These are phyloP conservation scores for Gaertneriomyces semiglobifer DNA, from an alignment of 192 early-diverging fungal genomes.

Conservation along the genomic window DNA sequence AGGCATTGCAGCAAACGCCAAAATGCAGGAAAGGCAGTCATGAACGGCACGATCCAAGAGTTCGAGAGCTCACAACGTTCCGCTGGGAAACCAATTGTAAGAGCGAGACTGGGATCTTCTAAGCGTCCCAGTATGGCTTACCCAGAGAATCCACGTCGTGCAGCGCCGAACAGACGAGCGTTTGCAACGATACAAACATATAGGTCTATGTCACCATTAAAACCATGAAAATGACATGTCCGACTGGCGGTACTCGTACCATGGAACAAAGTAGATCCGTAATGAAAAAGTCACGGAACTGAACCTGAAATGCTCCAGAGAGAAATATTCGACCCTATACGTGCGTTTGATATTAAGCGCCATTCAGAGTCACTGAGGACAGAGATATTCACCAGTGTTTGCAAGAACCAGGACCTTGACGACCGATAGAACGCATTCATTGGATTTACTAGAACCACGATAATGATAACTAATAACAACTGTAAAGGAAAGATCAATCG, in stretches of 20 bases:
- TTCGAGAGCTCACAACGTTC: slow-evolving; percentile 26
- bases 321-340: slow-evolving; percentile 22
- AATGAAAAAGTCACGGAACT: slow-evolving; percentile 47
- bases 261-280: slow-evolving; percentile 38
- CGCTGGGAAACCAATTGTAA: neutral
- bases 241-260: neutral
- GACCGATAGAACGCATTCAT: slow-evolving; percentile 27
- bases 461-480: slow-evolving; percentile 20
- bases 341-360: neutral
- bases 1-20: slow-evolving; percentile 38
- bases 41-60: slow-evolving; percentile 33
- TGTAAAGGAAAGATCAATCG: neutral
- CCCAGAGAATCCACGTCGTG: slow-evolving; percentile 15
- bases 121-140: neutral
- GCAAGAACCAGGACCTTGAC: slow-evolving; percentile 27
- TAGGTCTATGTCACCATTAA: slow-evolving; percentile 18
- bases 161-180: slow-evolving; percentile 28
- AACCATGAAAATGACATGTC: too few relatives aligned
- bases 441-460: slow-evolving; percentile 16
- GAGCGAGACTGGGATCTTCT: neutral
- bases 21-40: slow-evolving; percentile 33
- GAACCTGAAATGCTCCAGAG: slow-evolving; percentile 31
- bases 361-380: neutral
- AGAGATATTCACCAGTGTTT: neutral
- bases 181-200: slow-evolving; percentile 33